Evolutionary conservation across 2,329 filamentous ascomycete species (phyloP).

Genomic region (Colletotrichum spinosum): DNA sequence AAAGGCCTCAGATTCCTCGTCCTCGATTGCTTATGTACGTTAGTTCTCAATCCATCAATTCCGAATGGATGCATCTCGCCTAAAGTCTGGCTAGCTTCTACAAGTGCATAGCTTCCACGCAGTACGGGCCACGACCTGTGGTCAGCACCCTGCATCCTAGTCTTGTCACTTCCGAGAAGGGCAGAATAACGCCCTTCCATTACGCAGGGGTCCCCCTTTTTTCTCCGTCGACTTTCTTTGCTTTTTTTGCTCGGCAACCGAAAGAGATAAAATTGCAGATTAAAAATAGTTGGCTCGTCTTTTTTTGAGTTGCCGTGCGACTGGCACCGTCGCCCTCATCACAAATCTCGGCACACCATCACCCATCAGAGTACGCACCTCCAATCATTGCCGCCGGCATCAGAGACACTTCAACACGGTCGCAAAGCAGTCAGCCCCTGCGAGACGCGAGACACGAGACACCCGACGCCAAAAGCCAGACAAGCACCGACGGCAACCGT

Average conservation of each 20-base stretch:
- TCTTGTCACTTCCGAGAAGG: conserved; percentile 3
- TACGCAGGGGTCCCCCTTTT: conserved; percentile 28
- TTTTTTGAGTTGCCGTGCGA: no score
- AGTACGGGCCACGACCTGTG: conserved; percentile 5
- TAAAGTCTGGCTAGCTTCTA: no score
- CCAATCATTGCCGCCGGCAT: conserved; percentile 2
- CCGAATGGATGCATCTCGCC: no score
- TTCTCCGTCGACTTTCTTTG: neutral
- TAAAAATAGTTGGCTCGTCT: neutral
- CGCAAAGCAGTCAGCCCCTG: conserved; percentile 1
- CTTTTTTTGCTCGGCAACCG: neutral
- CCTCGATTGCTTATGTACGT: no score
- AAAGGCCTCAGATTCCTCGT: no score
- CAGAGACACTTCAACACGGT: conserved; percentile 3
- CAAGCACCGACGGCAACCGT: conserved; percentile 12
- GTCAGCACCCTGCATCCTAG: conserved; percentile 2
- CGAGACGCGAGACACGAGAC: conserved; percentile 14
- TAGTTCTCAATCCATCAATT: no score
- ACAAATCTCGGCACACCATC: conserved; percentile 13
- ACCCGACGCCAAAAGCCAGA: conserved; percentile 6
- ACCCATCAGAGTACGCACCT: neutral
- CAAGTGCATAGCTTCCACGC: no score
- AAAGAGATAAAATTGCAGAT: neutral
- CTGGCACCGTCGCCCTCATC: neutral
- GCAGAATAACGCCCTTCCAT: neutral